Base-by-base conservation (phyloP, 1,284 basidiomycete species). In the Irpex sp. region DNA sequence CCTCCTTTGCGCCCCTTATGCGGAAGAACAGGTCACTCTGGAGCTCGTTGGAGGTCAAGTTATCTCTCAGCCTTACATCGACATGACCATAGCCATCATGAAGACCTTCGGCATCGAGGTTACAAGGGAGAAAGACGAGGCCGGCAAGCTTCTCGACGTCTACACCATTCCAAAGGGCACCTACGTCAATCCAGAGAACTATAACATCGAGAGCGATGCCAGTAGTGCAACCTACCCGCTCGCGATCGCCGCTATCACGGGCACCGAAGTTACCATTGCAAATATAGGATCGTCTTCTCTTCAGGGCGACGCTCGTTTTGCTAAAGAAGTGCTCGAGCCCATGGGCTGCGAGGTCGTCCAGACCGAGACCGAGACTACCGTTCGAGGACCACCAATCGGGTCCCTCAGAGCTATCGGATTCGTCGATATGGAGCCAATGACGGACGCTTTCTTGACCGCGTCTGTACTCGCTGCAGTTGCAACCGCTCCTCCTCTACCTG, bases 1-100 rank as follows among this genome's bases (percentile, higher is more conserved):
- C 74, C 84, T 99, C 6, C 89, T 99, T 44, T 97, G 95, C 72
- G 96, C 97, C 0, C 97, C 97, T 0, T 99, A 98, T 74, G 96
- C 97, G 0, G 73, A 78, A 47, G 84, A 94, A 71, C 82, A 89
- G 11, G 86, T 98, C 67, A 89, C 88, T 4, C 88, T 99, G 64
- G 93, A 97, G 78, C 87, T 99, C 64, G 91, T 88, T 0, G 96
- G 96, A 26, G 95, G 93, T 3, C 87, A 92, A 71, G 97, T 99
- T 74, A 98, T 99, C 76, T 97, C 95, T 17, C 97, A 98, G 79
- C 96, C 96, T 2, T 99, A 99, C 81, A 99, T 99, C 77, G 96
- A 99, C 79, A 98, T 99, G 96, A 99, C 97, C 4, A 92, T 98
- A 68, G 89, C 95, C 6, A 97, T 99, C 91, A 99, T 99, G 97